Conservation (phyloP, 1,284 basidiomycete genomes). For the Cutaneotrichosporon sp. region DNA sequence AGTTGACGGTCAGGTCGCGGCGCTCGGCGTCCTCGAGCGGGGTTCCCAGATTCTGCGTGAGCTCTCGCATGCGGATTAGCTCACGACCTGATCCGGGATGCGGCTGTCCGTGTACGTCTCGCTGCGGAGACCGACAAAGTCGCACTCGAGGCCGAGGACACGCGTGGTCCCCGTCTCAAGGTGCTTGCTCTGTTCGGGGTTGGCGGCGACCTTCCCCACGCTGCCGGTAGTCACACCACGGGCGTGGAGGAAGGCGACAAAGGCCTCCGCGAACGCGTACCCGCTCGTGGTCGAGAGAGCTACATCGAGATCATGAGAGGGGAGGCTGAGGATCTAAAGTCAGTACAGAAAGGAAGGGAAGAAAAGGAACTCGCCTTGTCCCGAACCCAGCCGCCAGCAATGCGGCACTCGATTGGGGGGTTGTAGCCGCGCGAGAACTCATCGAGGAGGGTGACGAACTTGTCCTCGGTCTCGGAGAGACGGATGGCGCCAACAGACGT, state of each 20-base stretch:
- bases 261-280: conserved; percentile 77
- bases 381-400: conserved; percentile 94
- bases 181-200: conserved; percentile 97
- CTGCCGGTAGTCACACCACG: conserved; percentile 61
- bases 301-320: conserved; percentile 92
- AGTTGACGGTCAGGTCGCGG: conserved; percentile 93
- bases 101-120: conserved; percentile 89
- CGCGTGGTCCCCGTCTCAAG: conserved; percentile 92
- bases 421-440: conserved; percentile 37
- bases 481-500: conserved; percentile 13
- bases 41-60: conserved; percentile 77
- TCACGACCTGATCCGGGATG: conserved; percentile 81
- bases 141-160: conserved; percentile 79
- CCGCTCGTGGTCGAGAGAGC: conserved; percentile 89
- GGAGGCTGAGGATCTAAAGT: conserved; percentile 71
- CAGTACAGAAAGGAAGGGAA: background rate
- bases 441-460: conserved; percentile 45
- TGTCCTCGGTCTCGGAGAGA: conserved; percentile 34
- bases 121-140: conserved; percentile 90
- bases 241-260: conserved; percentile 66
- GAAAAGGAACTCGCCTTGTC: conserved; percentile 71
- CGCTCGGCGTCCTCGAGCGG: conserved; percentile 87
- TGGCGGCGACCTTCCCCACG: conserved; percentile 79
- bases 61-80: conserved; percentile 34
- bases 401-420: conserved; percentile 66